Conservation (phyloP, 352 stramenopile genomes). For the Phytophthora fragariaefolia region DNA sequence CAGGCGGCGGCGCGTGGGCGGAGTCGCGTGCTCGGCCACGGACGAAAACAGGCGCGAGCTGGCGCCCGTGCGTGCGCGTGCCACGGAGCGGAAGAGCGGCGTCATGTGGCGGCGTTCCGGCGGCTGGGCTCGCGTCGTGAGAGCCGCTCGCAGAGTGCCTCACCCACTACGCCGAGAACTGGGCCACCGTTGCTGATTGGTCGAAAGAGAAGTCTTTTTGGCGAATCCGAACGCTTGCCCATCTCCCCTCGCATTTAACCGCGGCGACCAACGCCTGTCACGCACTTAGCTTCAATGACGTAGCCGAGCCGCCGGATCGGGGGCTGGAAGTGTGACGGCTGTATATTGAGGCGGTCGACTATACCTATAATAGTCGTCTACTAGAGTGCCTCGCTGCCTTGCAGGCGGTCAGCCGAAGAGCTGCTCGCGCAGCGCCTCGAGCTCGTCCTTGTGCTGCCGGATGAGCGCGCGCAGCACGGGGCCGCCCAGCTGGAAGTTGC, state of each 20-base stretch:
- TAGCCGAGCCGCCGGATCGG: constrained; percentile 5
- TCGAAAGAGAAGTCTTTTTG: constrained; percentile 13
- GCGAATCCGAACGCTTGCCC: constrained; percentile 17
- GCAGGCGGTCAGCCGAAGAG: constrained; percentile 54
- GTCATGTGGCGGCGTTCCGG: constrained; percentile 36
- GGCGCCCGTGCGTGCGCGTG: constrained; percentile 16
- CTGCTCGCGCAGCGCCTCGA: constrained; percentile 56
- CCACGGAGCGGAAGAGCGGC: constrained; percentile 40
- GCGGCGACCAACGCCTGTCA: no score
- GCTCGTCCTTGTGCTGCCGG: constrained; percentile 60
- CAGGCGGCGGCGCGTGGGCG: constrained; percentile 57
- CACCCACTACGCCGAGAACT: constrained; percentile 19
- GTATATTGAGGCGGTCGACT: not conserved
- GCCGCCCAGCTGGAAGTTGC: constrained; percentile 66
- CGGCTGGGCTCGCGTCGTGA: constrained; percentile 10
- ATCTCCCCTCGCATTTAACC: constrained; percentile 36
- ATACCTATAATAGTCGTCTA: no score
- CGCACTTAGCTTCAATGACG: constrained; percentile 10
- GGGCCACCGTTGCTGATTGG: constrained; percentile 6
- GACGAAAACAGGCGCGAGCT: constrained; percentile 44
- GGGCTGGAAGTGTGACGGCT: no score
- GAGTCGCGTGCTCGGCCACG: constrained; percentile 42
- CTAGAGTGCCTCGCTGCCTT: no score
- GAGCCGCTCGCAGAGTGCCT: constrained; percentile 21
- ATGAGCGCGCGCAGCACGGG: constrained; percentile 65